Percentiles rank a stretch among this genome's conserved stretches.
phyloP scores from a whole-genome alignment of 176 grass and related monocot genomes.

The Ampelocalamus luodianensis region DNA sequence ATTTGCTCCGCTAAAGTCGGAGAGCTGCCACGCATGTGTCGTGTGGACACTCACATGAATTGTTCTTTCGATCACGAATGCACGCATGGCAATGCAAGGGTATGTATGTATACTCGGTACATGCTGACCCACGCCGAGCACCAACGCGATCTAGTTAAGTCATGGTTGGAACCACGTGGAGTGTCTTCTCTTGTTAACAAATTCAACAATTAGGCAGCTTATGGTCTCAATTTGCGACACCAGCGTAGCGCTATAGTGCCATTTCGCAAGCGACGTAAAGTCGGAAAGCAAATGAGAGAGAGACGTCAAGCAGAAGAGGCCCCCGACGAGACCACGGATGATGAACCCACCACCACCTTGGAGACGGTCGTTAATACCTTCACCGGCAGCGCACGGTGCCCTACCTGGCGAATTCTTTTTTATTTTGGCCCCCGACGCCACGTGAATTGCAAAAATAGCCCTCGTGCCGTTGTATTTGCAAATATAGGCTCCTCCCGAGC shows the following conservation, averaged over 20 bases:
- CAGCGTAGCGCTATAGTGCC: not conserved
- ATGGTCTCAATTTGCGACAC: not conserved
- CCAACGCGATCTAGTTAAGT: not conserved
- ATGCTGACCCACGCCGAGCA: not conserved
- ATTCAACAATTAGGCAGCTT: too few species aligned
- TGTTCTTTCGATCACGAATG: too few species aligned
- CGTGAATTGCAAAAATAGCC: too few species aligned
- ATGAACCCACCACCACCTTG: not conserved
- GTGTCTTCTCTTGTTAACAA: not conserved
- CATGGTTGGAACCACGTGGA: conserved; percentile 1
- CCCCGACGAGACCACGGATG: not conserved
- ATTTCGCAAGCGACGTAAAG: not conserved
- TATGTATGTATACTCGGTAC: not conserved
- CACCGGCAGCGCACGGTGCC: not conserved
- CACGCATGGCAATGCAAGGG: not conserved
- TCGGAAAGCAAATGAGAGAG: too few species aligned
- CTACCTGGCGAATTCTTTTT: too few species aligned
- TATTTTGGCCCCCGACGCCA: too few species aligned
- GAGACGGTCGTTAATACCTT: not conserved
- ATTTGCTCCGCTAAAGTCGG: not conserved
- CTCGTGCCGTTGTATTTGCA: too few species aligned
- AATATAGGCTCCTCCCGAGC: too few species aligned
- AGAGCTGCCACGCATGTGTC: not conserved
- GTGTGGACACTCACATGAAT: not conserved
- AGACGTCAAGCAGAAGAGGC: not conserved